Conservation (phyloP, 495 filamentous ascomycete species). For the Talaromyces liani region DNA sequence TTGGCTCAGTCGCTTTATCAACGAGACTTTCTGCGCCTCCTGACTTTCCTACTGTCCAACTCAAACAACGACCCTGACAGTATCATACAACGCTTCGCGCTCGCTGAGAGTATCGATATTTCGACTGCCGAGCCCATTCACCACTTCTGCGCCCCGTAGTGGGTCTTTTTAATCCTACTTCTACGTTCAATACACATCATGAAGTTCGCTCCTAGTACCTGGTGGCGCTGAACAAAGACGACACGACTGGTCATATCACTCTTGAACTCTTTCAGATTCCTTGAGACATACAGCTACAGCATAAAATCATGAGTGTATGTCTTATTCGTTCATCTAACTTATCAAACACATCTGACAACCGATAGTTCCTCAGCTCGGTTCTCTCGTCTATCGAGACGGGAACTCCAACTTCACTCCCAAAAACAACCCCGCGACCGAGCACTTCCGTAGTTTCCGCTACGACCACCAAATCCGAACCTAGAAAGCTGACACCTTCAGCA, state of each 20-base stretch:
- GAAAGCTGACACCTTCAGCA: conserved; percentile 12
- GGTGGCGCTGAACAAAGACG: not conserved
- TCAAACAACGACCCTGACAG: not conserved
- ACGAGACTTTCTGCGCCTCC: not conserved
- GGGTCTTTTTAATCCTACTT: not conserved
- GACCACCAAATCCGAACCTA: conserved; percentile 18
- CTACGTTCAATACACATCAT: not conserved
- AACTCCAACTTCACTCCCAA: conserved; percentile 24
- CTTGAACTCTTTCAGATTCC: not conserved
- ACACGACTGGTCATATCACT: not conserved
- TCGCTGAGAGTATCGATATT: not conserved
- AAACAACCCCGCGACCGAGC: conserved; percentile 17
- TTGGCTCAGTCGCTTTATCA: not conserved
- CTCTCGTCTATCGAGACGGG: conserved; percentile 47
- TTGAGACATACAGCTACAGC: not conserved
- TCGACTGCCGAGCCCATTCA: not conserved
- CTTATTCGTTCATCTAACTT: not conserved
- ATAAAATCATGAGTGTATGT: conserved; percentile 42
- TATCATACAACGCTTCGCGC: not conserved
- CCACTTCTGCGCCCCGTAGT: conserved; percentile 2
- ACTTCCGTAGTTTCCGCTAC: conserved; percentile 19
- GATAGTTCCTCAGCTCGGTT: conserved; percentile 51
- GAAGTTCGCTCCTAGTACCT: not conserved
- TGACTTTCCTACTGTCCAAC: not conserved
- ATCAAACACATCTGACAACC: conserved; percentile 15